Conservation (phyloP, 306 rosid species). For the Dryas alaskensis region DNA sequence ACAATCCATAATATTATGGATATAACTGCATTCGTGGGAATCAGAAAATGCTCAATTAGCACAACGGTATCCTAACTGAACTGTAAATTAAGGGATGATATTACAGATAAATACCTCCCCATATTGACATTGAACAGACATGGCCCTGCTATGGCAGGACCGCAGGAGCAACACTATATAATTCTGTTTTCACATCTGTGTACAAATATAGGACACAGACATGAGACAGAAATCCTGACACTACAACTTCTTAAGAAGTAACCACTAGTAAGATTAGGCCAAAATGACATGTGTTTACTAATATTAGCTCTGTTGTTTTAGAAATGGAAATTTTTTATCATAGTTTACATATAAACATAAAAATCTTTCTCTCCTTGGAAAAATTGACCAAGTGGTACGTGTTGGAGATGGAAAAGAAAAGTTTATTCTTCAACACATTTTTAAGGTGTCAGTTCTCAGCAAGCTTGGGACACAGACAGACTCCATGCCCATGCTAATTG, state of each 20-base stretch:
- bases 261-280: not conserved
- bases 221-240: not conserved
- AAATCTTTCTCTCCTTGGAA: not conserved
- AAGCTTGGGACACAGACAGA: not conserved
- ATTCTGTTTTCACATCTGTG: not conserved
- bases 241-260: not conserved
- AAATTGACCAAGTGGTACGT: not conserved
- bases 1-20: not conserved
- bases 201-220: not conserved
- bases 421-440: not conserved
- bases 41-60: not conserved
- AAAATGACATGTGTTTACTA: not conserved
- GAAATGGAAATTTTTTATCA: not conserved
- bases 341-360: not conserved
- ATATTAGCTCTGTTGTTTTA: not conserved
- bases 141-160: not conserved
- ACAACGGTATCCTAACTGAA: not conserved
- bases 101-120: not conserved
- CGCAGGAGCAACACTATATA: not conserved
- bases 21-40: not conserved
- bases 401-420: not conserved
- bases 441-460: not conserved
- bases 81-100: not conserved
- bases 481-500: not conserved
- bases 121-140: not conserved